Conservation (phyloP, 2,329 filamentous ascomycete species). For the Colletotrichum trifolii region DNA sequence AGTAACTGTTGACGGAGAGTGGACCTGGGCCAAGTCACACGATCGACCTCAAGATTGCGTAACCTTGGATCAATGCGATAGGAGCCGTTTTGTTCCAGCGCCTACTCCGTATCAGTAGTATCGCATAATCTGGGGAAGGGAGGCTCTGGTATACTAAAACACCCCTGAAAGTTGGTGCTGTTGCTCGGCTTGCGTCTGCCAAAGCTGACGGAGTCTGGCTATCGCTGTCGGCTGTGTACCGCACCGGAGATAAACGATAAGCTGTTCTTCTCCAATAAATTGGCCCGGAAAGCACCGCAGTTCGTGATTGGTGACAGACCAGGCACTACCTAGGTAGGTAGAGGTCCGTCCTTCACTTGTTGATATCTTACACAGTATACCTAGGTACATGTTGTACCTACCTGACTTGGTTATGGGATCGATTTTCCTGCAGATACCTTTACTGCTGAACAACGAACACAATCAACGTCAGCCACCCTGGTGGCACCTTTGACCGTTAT, state of each 20-base stretch:
- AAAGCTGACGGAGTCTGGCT: neutral
- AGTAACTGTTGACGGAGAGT: constrained; percentile 19
- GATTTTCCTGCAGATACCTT: no score
- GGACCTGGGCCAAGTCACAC: constrained; percentile 32
- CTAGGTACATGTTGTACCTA: no score
- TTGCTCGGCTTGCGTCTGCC: constrained; percentile 3
- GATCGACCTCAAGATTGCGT: constrained; percentile 25
- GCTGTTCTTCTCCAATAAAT: constrained; percentile 4
- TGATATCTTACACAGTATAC: no score
- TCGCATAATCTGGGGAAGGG: constrained; percentile 32
- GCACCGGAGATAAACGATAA: constrained; percentile 11
- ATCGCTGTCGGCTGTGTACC: constrained; percentile 1
- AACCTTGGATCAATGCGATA: constrained; percentile 32
- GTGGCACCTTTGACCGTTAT: constrained; percentile 2
- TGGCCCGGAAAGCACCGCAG: constrained; percentile 1
- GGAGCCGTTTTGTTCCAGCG: neutral
- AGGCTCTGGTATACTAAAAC: constrained; percentile 11
- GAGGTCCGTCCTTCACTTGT: no score
- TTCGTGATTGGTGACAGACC: constrained; percentile 6
- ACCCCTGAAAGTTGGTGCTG: constrained; percentile 15
- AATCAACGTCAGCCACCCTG: neutral
- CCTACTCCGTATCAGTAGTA: constrained; percentile 19
- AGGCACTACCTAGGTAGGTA: neutral
- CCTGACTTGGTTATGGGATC: no score
- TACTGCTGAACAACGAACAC: neutral